These are phyloP conservation scores for Aspergillus nomiae DNA, from an alignment of 2,329 filamentous ascomycete species.

Conservation along the genomic window DNA sequence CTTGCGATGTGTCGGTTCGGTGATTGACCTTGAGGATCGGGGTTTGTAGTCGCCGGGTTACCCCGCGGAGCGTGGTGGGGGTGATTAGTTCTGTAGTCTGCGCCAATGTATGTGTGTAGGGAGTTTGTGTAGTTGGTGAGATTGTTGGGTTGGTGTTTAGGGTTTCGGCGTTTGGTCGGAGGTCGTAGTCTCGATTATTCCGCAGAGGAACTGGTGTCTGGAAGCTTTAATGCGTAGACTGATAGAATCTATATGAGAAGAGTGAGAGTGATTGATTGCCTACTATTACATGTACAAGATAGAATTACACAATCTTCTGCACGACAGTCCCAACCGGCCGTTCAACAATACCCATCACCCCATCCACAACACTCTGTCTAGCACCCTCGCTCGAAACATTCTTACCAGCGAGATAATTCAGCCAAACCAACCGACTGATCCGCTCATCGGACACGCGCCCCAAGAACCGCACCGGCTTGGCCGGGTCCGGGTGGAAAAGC, in stretches of 20 bases:
- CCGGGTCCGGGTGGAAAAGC: slow-evolving; percentile 60
- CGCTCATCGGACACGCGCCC: slow-evolving; percentile 78
- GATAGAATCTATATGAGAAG: not conserved
- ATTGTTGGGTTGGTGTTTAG: not conserved
- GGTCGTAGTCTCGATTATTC: too few species aligned
- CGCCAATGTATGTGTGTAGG: too few species aligned
- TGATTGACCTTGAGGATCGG: not conserved
- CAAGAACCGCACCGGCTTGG: slow-evolving; percentile 57
- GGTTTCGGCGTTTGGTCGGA: too few species aligned
- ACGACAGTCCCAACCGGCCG: slow-evolving; percentile 85
- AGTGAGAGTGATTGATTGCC: too few species aligned
- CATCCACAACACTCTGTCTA: slow-evolving; percentile 79
- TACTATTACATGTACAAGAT: slow-evolving; percentile 5
- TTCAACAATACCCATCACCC: slow-evolving; percentile 84
- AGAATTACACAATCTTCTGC: slow-evolving; percentile 62
- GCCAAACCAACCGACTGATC: slow-evolving; percentile 78
- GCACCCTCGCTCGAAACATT: slow-evolving; percentile 84
- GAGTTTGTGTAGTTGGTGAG: not conserved
- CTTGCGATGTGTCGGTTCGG: not conserved
- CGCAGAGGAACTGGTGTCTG: too few species aligned
- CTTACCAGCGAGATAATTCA: slow-evolving; percentile 84
- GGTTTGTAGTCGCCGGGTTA: not conserved
- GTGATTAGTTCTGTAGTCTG: not conserved
- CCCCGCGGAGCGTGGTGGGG: not conserved
- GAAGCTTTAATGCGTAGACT: too few species aligned